Conservation (phyloP, 2,329 filamentous ascomycete species). For the Tolypocladium nubicola region DNA sequence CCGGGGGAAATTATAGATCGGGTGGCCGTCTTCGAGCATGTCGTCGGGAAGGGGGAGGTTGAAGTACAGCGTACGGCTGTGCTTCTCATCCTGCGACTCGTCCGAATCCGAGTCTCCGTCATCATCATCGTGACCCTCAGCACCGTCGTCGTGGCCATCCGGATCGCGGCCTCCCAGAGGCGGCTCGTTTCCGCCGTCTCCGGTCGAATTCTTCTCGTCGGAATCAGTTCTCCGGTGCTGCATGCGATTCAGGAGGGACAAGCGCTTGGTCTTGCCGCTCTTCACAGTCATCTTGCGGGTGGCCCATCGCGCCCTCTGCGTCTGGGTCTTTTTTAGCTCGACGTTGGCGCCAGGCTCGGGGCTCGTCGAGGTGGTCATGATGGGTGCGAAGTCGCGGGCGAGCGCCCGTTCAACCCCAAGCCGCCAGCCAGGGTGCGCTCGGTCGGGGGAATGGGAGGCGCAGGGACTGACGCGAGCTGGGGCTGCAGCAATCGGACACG, state of each 20-base stretch:
- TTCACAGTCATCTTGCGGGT: constrained; percentile 76
- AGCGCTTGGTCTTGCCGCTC: constrained; percentile 67
- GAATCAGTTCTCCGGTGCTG: constrained; percentile 51
- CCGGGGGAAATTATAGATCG: constrained; percentile 59
- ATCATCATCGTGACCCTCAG: constrained; percentile 16
- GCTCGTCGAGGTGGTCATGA: constrained; percentile 20
- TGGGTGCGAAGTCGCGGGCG: constrained; percentile 23
- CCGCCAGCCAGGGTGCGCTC: constrained; percentile 23
- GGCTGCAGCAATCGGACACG: background rate
- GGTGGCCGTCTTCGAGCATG: constrained; percentile 67
- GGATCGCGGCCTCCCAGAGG: constrained; percentile 18
- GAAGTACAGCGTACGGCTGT: constrained; percentile 63
- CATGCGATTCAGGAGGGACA: constrained; percentile 69
- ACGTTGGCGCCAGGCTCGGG: constrained; percentile 16
- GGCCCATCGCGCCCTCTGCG: constrained; percentile 86
- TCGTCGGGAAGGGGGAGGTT: constrained; percentile 70
- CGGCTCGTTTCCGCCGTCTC: constrained; percentile 19
- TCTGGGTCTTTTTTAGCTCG: constrained; percentile 19
- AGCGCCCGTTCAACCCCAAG: constrained; percentile 26
- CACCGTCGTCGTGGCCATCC: constrained; percentile 14
- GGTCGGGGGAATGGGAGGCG: background rate
- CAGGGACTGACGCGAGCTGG: background rate
- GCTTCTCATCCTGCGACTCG: constrained; percentile 28
- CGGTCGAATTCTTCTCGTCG: constrained; percentile 56
- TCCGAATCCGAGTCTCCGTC: constrained; percentile 23